phyloP scores from a whole-genome alignment of 352 stramenopile species.

The Phytopythium delawarense region DNA sequence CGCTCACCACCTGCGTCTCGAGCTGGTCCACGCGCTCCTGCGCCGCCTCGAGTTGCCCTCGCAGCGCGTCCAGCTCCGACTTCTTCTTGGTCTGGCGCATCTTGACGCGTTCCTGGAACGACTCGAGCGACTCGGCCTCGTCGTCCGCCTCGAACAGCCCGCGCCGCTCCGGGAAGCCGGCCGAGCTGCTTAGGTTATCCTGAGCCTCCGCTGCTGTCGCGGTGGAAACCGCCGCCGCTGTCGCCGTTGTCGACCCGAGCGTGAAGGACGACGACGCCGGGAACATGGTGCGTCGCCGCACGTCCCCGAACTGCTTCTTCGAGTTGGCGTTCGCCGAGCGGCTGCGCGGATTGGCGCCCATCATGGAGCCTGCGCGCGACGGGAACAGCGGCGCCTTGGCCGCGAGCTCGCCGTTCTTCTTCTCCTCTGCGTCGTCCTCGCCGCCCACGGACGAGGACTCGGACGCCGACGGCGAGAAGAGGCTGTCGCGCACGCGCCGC shows the following conservation, averaged over 20 bases:
- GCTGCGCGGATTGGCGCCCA: conserved; percentile 12
- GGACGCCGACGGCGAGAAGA: conserved; percentile 13
- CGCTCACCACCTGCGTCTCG: conserved; percentile 25
- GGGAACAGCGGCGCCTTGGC: conserved; percentile 9
- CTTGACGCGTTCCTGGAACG: conserved; percentile 64
- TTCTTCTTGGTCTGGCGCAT: conserved; percentile 66
- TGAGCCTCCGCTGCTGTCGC: background rate
- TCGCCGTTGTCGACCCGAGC: conserved; percentile 10
- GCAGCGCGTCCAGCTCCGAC: conserved; percentile 50
- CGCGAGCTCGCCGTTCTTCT: background rate
- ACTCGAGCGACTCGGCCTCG: conserved; percentile 69
- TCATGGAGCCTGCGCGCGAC: conserved; percentile 1
- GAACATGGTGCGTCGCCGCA: conserved; percentile 37
- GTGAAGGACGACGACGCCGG: conserved; percentile 21
- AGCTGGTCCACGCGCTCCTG: conserved; percentile 26
- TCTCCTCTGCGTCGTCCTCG: background rate
- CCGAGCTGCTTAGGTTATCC: conserved; percentile 9
- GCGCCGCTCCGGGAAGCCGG: conserved; percentile 30
- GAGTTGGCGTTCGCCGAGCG: conserved; percentile 21
- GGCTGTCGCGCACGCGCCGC: conserved; percentile 7
- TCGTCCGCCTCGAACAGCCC: conserved; percentile 78
- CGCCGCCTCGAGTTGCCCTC: conserved; percentile 35
- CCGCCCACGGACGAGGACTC: conserved; percentile 7
- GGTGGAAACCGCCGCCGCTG: conserved; percentile 2
- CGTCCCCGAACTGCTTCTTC: conserved; percentile 17